Conservation (phyloP, 2,329 filamentous ascomycete species). For the Penicillium fuscoglaucum region DNA sequence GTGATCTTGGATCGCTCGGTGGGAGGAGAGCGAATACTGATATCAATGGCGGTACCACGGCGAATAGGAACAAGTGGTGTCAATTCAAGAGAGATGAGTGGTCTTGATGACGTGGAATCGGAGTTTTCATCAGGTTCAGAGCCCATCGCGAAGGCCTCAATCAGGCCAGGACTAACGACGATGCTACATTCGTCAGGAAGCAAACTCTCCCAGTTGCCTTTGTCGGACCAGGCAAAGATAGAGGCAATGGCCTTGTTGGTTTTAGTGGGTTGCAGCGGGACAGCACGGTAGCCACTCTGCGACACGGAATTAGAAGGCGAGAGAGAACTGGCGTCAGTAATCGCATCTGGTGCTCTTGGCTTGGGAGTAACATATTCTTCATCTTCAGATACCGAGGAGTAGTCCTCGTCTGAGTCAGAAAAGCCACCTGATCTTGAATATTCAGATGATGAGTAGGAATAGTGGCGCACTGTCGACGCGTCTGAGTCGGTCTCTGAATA, state of each 20-base stretch:
- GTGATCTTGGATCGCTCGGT: conserved; percentile 69
- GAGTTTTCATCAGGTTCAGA: conserved; percentile 32
- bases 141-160: conserved; percentile 62
- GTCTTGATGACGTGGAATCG: conserved; percentile 36
- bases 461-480: conserved; percentile 56
- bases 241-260: conserved; percentile 59
- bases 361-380: conserved; percentile 56
- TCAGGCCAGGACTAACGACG: conserved; percentile 62
- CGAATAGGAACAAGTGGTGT: conserved; percentile 88
- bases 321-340: conserved; percentile 60
- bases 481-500: conserved; percentile 54
- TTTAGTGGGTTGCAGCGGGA: conserved; percentile 49
- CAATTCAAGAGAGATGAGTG: conserved; percentile 72
- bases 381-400: conserved; percentile 46
- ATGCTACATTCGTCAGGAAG: conserved; percentile 64
- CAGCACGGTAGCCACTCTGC: conserved; percentile 65
- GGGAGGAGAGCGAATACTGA: conserved; percentile 87
- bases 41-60: conserved; percentile 87
- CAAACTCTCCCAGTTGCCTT: conserved; percentile 61
- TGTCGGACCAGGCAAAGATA: conserved; percentile 65
- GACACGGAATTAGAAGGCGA: conserved; percentile 81
- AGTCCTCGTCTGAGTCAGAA: conserved; percentile 46
- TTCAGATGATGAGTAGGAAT: conserved; percentile 31
- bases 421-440: conserved; percentile 35
- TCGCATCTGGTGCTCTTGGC: conserved; percentile 38